These are phyloP conservation scores for Narthecium ossifragum DNA, from an alignment of 106 monocot genomes.

Conservation along the genomic window DNA sequence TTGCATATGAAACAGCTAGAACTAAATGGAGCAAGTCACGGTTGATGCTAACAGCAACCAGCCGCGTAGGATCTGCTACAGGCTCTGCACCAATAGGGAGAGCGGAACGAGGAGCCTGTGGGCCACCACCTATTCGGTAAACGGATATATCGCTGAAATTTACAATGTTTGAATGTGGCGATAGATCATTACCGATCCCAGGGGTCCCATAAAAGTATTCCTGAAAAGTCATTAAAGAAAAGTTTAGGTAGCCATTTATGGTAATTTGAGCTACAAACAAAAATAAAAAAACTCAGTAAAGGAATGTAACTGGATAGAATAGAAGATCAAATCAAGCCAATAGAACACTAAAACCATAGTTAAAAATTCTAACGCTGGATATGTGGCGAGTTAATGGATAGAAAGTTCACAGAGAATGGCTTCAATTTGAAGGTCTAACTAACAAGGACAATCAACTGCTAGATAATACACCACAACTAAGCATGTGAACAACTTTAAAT, in stretches of 20 bases:
- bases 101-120: slow-evolving; percentile 83
- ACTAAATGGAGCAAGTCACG: slow-evolving; percentile 75
- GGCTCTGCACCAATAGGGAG: slow-evolving; percentile 94
- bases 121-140: slow-evolving; percentile 78
- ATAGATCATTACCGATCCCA: slow-evolving; percentile 72
- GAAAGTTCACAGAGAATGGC: too few species aligned
- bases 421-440: too few species aligned
- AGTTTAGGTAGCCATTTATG: neutral
- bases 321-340: too few species aligned
- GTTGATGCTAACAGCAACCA: slow-evolving; percentile 64
- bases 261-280: too few species aligned
- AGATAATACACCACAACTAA: too few species aligned
- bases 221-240: slow-evolving; percentile 19
- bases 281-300: too few species aligned
- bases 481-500: too few species aligned
- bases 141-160: slow-evolving; percentile 78
- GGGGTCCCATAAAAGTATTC: slow-evolving; percentile 92
- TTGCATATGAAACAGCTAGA: slow-evolving; percentile 94
- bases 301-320: too few species aligned
- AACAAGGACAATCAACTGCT: too few species aligned
- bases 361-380: too few species aligned
- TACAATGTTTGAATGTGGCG: slow-evolving; percentile 80
- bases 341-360: too few species aligned
- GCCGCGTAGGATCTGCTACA: slow-evolving; percentile 72
- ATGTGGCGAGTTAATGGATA: too few species aligned